Base-by-base conservation (phyloP, 768 basidiomycete species). In the Suillus sp. region DNA sequence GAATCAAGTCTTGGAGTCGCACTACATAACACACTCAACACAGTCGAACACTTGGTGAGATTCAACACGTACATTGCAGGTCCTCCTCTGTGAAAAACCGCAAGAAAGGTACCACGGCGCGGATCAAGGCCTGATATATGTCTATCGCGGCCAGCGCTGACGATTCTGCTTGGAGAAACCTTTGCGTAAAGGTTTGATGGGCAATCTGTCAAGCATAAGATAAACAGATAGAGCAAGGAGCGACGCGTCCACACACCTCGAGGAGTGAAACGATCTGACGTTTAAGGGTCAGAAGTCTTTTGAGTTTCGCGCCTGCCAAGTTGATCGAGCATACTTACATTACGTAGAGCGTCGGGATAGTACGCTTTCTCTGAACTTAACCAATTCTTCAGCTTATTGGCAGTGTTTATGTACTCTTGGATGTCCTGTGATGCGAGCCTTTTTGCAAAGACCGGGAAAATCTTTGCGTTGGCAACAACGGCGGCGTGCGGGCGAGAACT, bases 191-290 rank as follows among this genome's bases (percentile, higher is more conserved):
- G 45, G 61, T 53, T 18, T 50, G 30, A 40, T 66, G 62, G 9
- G 74, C 74, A 40, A 68, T 68, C 74, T 75, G 30, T 70, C 70
- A 22, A 60, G 61, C 34, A 65, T 54, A 50, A 69, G 45, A 20
- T 66, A 60, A 30, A 67, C 40, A 3, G 64, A 11, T 69, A 65
- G 64, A 83, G 81, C 40, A 66, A 65, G 16, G 68, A 45, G 27
- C 65, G 68, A 63, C 14, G 18, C 1, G 4, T 14, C 66, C 73
- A 27, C 76, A 72, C 48, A 84, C 85, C 75, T 80, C 72, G 27
- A 86, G 75, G 50, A 86, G 74, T 40, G 76, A 78, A 37, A 86
- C 60, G 58, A 87, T 86, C 85, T 86, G 60, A n/a, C n/a, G 50
- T 38, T n/a, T 34, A 25, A 47, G 58, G 11, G 32, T 51, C 5